Evolutionary conservation across 169 alveolate genomes (phyloP).

Genomic region (Babesia sp.): DNA sequence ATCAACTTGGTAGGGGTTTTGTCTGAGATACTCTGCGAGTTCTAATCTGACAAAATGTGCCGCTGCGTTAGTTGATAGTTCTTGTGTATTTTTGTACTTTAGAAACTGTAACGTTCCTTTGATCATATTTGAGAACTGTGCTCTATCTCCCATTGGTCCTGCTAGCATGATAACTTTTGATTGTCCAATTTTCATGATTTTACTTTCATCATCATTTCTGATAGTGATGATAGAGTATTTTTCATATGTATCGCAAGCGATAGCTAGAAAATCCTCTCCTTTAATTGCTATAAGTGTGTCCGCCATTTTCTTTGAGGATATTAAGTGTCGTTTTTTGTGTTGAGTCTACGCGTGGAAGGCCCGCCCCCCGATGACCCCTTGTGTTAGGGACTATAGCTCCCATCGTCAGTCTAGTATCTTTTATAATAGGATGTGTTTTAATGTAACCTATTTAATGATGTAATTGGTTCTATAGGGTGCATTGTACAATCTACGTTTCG

Average conservation of each 20-base stretch:
- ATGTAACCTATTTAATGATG: too few species aligned
- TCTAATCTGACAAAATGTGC: slow-evolving; percentile 85
- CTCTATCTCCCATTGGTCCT: slow-evolving; percentile 85
- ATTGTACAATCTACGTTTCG: too few species aligned
- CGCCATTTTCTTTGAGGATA: slow-evolving; percentile 66
- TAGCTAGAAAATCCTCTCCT: slow-evolving; percentile 80
- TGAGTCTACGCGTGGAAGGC: slow-evolving; percentile 2
- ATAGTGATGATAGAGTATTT: slow-evolving; percentile 74
- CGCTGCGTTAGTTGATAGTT: slow-evolving; percentile 78
- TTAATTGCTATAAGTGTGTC: slow-evolving; percentile 82
- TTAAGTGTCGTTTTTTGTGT: slow-evolving; percentile 1
- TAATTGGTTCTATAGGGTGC: too few species aligned
- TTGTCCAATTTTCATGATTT: slow-evolving; percentile 72
- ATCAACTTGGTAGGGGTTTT: slow-evolving; percentile 85
- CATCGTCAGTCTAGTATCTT: too few species aligned
- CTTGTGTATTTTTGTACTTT: slow-evolving; percentile 77
- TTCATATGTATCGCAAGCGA: slow-evolving; percentile 81
- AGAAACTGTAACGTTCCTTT: slow-evolving; percentile 78
- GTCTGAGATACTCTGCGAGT: slow-evolving; percentile 83
- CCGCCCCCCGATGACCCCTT: not conserved
- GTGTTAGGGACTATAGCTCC: too few species aligned
- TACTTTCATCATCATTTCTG: slow-evolving; percentile 74
- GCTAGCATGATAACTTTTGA: slow-evolving; percentile 79
- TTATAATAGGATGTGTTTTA: too few species aligned
- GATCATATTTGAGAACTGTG: slow-evolving; percentile 82